These are phyloP conservation scores for Syzygium grande DNA, from an alignment of 345 rosid genomes.

Conservation along the genomic window DNA sequence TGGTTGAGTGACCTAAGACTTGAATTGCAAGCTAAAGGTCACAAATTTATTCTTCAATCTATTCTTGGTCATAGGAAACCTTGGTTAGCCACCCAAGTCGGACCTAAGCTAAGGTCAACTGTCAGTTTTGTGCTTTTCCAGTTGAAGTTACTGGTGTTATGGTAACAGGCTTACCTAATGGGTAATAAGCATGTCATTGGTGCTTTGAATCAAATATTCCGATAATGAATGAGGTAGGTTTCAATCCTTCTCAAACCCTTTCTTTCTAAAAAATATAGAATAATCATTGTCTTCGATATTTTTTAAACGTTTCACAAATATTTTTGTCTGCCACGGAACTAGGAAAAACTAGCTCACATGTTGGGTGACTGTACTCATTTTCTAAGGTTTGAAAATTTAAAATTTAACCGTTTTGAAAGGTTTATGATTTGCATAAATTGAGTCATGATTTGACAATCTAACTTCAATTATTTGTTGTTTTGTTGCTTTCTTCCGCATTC, in stretches of 20 bases:
- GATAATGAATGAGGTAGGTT: not conserved
- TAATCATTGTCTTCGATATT: not conserved
- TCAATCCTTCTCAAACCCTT: not conserved
- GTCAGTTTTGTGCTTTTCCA: not conserved
- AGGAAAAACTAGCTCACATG: not conserved
- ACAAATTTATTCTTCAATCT: not conserved
- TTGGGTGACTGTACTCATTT: not conserved
- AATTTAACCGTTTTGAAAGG: not conserved
- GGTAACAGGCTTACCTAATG: not conserved
- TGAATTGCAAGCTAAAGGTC: not conserved
- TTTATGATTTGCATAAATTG: not conserved
- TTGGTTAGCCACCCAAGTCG: not conserved
- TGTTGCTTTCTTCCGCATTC: not conserved
- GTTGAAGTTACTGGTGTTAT: not conserved
- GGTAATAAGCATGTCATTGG: not conserved
- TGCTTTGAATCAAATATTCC: not conserved
- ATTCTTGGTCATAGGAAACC: not conserved
- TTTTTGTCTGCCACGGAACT: not conserved
- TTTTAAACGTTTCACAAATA: not conserved
- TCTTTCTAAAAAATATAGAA: not conserved
- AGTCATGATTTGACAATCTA: not conserved
- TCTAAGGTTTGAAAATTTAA: not conserved
- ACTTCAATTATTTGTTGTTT: not conserved
- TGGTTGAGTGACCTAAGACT: not conserved
- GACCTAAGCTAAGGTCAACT: not conserved